These are phyloP conservation scores for Mesembryanthemum crystallinum DNA, from an alignment of 148 eudicot species.

Conservation along the genomic window DNA sequence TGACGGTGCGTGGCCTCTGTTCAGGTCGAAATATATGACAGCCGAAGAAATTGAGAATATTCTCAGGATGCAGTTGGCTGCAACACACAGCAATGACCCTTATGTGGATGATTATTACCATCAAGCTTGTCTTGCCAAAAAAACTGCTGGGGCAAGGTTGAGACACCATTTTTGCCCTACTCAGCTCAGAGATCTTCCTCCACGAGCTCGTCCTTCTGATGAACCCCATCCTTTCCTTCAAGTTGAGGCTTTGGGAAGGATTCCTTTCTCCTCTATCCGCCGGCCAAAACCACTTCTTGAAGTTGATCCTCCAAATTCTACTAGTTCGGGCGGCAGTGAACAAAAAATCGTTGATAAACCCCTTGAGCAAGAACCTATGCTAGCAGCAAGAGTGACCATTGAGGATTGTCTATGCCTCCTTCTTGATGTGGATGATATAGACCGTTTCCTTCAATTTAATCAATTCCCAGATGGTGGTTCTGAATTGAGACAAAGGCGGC, in stretches of 20 bases:
- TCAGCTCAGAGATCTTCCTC: slow-evolving; percentile 60
- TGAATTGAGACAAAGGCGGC: slow-evolving; percentile 67
- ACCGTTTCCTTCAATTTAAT: slow-evolving; percentile 66
- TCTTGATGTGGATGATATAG: slow-evolving; percentile 90
- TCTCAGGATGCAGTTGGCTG: slow-evolving; percentile 65
- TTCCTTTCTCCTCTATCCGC: slow-evolving; percentile 80
- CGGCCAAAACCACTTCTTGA: slow-evolving; percentile 94
- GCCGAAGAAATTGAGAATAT: slow-evolving; percentile 66
- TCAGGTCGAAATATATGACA: slow-evolving; percentile 68
- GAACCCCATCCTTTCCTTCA: slow-evolving; percentile 87
- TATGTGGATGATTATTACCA: slow-evolving; percentile 78
- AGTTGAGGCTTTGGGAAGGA: slow-evolving; percentile 88
- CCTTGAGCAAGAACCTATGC: slow-evolving; percentile 88
- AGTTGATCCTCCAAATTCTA: slow-evolving; percentile 55
- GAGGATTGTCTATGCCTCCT: slow-evolving; percentile 83
- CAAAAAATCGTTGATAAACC: slow-evolving; percentile 52
- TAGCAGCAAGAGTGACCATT: slow-evolving; percentile 86
- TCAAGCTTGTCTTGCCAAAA: slow-evolving; percentile 64
- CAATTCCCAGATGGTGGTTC: slow-evolving; percentile 70
- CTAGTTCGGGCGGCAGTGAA: slow-evolving; percentile 41
- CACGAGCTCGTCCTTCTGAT: slow-evolving; percentile 55
- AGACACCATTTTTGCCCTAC: slow-evolving; percentile 83
- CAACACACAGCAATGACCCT: slow-evolving; percentile 72
- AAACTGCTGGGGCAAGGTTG: slow-evolving; percentile 46
- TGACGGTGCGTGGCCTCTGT: slow-evolving; percentile 38